Base-by-base conservation (phyloP, 805 yeast species). In the Myxozyma geophila region DNA sequence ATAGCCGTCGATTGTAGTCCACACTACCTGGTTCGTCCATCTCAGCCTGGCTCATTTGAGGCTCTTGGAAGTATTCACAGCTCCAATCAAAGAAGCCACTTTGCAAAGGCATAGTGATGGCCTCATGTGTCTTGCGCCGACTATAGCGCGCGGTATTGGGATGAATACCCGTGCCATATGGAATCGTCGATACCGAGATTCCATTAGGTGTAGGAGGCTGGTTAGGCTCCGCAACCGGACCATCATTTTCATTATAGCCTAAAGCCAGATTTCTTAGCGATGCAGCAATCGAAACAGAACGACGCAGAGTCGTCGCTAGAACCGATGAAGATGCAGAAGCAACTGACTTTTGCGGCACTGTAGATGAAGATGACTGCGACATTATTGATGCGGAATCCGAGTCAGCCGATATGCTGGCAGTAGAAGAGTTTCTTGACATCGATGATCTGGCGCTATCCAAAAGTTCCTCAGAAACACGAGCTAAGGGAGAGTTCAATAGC, bases 51-150 rank as follows among this genome's bases (percentile, higher is more conserved):
- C 90, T 86, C 87, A 92, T 87, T 73, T 93, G 98, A 0, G 99
- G 98, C 73, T 92, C 98, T 72, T 92, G 96, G 78, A 93, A 95
- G 72, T 92, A 92, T 74, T 95, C 99, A 63, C 90, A 84, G 55
- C 79, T 70, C 79, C 80, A 77, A 48, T 79, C 79, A 60, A 77
- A 73, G 70, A 80, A 77, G 10, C 72, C 72, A 40, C 77, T 71
- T 41, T 72, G 57, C 47, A 78, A 64, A 1, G 78, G 79, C 56
- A 78, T 60, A 7, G 60, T 61, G 8, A 70, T 63, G 19, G 68
- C 58, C 52, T 69, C 70, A n/a, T 61, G 63, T 7, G 62, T 58
- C 13, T 64, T 62, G n/a, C 72, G 67, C 28, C 64, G 54, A 21
- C 43, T 50, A 53, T 71, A 75, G 2, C 76, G 60, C 2, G 76